Base-by-base conservation (phyloP, 169 alveolate genomes). In the Plasmodium blacklocki region DNA sequence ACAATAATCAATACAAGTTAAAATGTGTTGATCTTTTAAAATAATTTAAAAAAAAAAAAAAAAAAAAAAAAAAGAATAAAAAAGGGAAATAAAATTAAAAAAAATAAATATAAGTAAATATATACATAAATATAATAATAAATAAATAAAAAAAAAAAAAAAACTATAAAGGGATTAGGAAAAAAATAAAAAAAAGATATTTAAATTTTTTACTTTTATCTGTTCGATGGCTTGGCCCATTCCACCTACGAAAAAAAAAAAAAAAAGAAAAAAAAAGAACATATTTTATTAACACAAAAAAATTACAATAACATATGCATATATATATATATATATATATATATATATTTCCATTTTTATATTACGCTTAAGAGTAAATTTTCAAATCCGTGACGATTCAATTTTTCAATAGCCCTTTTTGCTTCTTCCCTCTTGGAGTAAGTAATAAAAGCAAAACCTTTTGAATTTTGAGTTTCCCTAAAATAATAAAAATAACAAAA, bases 391-490 rank as follows among this genome's bases (percentile, higher is more conserved):
- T 94, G 97, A 19, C 98, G 76, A 88, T 96, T 96, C 83, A 96
- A 94, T 67, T 94, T 94, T 62, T 92, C 92, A 62, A 96, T 96
- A 21, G 98, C 98, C 62, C 93, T 93, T 50, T 88, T 95, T 39
- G 98, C 98, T 56, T 96, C 97, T 73, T 96, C 97, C 74, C 95
- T 92, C 32, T 91, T 94, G 54, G 96, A 91, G 83, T 96, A 96
- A 1, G 98, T 96, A 32, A 96, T 91, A 87, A 96, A 96, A 19
- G 98, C 98, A 85, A 96, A 96, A 0, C 98, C 98, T 93, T 96
- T 96, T 74, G 98, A 93, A 67, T 73, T 92, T 85, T 95, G 96
- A 56, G 97, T 95, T 80, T 96, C 97, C 92, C 96, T 95, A 86
- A 19, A 21, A 52, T 56, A 3, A 45, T 29, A 23, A 75, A 92